A percentile compares a stretch with the other conserved stretches of the same genome.
Evolutionary conservation across 306 rosid genomes (phyloP).

Genomic region (Cucurbita moschata): DNA sequence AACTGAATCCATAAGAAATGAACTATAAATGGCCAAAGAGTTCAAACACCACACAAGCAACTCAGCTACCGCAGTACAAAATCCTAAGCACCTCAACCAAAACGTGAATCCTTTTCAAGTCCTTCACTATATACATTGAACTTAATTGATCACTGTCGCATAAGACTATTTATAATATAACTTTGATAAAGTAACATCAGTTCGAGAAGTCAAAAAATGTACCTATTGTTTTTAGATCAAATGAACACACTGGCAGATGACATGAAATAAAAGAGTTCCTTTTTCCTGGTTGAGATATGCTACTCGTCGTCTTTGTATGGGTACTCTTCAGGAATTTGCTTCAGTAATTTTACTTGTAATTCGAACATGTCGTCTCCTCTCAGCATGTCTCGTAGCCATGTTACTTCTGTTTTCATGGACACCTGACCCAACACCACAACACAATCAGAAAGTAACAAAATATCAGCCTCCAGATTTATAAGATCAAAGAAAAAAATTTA

Average conservation of each 20-base stretch:
- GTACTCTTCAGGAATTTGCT: conserved; percentile 95
- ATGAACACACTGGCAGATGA: neutral
- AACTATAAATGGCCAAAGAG: too few species aligned
- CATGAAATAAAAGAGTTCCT: neutral
- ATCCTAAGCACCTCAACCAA: too few species aligned
- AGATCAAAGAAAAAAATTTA: neutral
- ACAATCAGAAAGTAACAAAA: neutral
- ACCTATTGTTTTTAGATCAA: neutral
- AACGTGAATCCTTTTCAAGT: too few species aligned
- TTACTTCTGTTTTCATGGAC: conserved; percentile 91
- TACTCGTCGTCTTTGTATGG: conserved; percentile 96
- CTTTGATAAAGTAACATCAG: too few species aligned
- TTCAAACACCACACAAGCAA: too few species aligned
- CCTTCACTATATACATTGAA: too few species aligned
- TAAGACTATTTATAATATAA: too few species aligned
- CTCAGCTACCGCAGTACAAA: too few species aligned
- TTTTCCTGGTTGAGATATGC: neutral
- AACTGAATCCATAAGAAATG: too few species aligned
- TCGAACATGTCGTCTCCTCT: conserved; percentile 86
- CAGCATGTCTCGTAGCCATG: conserved; percentile 83
- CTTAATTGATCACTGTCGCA: too few species aligned
- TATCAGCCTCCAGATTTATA: neutral
- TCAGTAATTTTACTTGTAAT: conserved; percentile 82
- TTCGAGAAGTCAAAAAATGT: neutral
- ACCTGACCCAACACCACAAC: conserved; percentile 31